These are phyloP conservation scores for Colletotrichum orchidophilum DNA, from an alignment of 2,329 filamentous ascomycete species.

Conservation along the genomic window DNA sequence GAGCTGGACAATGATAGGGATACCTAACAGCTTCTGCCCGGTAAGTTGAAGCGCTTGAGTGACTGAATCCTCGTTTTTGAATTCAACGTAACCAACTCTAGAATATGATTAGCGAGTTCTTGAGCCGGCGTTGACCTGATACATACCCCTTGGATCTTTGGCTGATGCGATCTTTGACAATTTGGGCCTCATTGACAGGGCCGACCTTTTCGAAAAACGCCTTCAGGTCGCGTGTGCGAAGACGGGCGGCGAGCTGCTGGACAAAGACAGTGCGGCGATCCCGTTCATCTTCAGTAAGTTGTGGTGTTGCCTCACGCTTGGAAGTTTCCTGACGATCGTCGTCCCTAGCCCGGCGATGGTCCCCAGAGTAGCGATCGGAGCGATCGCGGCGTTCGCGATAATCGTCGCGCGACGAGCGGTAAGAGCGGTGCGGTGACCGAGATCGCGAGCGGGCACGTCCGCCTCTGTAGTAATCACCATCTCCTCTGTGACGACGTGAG, in stretches of 20 bases:
- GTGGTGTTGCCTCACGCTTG: constrained; percentile 68
- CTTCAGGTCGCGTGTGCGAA: constrained; percentile 91
- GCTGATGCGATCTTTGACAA: constrained; percentile 97
- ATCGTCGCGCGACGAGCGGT: constrained; percentile 61
- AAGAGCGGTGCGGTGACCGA: constrained; percentile 72
- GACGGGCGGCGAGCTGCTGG: constrained; percentile 93
- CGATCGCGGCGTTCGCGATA: constrained; percentile 66
- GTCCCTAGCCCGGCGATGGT: constrained; percentile 63
- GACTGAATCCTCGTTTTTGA: constrained; percentile 95
- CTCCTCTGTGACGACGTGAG: constrained; percentile 74
- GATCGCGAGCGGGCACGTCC: constrained; percentile 67
- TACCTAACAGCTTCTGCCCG: constrained; percentile 97
- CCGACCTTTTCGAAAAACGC: constrained; percentile 96
- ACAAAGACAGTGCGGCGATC: constrained; percentile 98
- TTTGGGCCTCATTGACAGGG: constrained; percentile 95
- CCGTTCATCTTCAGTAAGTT: constrained; percentile 92
- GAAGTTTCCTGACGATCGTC: constrained; percentile 52
- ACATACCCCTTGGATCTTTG: constrained; percentile 95
- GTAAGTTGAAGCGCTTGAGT: constrained; percentile 95
- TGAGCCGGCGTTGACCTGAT: neutral
- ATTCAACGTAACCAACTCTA: constrained; percentile 99
- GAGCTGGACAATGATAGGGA: constrained; percentile 97
- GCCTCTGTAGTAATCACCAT: constrained; percentile 75
- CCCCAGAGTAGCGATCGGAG: constrained; percentile 44
- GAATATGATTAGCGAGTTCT: constrained; percentile 46